phyloP scores from a whole-genome alignment of 495 filamentous ascomycete genomes.

The Penicillium herquei region DNA sequence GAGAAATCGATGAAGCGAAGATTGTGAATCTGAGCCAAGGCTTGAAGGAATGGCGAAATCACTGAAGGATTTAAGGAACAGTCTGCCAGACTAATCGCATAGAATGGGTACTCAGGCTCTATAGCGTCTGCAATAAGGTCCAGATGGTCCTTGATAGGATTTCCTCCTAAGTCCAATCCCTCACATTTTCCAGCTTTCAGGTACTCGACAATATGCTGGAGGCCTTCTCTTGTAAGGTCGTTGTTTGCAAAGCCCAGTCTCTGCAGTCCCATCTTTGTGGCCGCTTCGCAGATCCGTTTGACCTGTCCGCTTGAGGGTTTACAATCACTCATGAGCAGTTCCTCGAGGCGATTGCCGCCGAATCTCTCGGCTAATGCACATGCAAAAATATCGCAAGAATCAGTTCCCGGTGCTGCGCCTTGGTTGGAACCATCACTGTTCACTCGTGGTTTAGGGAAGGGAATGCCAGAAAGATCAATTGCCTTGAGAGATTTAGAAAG shows the following conservation, averaged over 20 bases:
- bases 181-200: slow-evolving; percentile 73
- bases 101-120: slow-evolving; percentile 61
- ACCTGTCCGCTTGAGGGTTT: slow-evolving; percentile 68
- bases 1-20: slow-evolving; percentile 90
- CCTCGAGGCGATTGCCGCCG: slow-evolving; percentile 71
- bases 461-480: slow-evolving; percentile 81
- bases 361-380: slow-evolving; percentile 75
- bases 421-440: slow-evolving; percentile 16
- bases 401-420: slow-evolving; percentile 16
- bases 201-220: slow-evolving; percentile 74
- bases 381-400: slow-evolving; percentile 61
- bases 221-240: slow-evolving; percentile 64
- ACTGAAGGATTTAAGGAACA: slow-evolving; percentile 74
- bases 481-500: slow-evolving; percentile 83
- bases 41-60: slow-evolving; percentile 73
- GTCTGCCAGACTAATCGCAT: slow-evolving; percentile 82
- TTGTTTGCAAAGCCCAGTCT: slow-evolving; percentile 84
- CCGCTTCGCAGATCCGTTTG: slow-evolving; percentile 69
- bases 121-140: slow-evolving; percentile 63
- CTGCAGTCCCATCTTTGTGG: slow-evolving; percentile 68
- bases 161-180: slow-evolving; percentile 92
- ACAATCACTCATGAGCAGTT: slow-evolving; percentile 81
- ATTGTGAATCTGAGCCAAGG: slow-evolving; percentile 64
- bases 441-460: slow-evolving; percentile 59
- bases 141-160: slow-evolving; percentile 71